Evolutionary conservation across 176 grass and related monocot genomes (phyloP), one percentile per base, ranked within the genome.

Genomic region (Triticum turgidum): DNA sequence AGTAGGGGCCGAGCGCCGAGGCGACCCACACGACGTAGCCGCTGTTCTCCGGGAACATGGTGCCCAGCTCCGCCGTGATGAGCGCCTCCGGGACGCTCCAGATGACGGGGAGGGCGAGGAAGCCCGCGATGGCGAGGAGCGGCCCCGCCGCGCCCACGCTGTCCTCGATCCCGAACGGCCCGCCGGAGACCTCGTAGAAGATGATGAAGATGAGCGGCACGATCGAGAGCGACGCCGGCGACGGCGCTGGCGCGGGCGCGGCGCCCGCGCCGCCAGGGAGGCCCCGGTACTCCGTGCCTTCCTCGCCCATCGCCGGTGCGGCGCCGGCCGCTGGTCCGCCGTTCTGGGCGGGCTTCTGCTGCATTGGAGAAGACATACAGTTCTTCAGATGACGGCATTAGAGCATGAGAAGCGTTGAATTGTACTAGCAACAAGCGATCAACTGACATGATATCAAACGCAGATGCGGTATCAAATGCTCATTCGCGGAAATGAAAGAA

Each of bases 131-230:
- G 4, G 91, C 85, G 29, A 93, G 85, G 33, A 93, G 88, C 18
- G 91, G 91, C 0, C 91, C 91, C 4, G 91, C 88, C 13, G 91
- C 88, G 11, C 78, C 47, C 15, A 93, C 88, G 56, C 32, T 86
- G 65, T 93, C 91, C 52, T 93, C 91, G 39, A 93, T 93, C 33
- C 91, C 91, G 30, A 90, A 93, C 14, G 91, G 88, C 32, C 91
- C 91, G 37, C 95, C 95, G 15, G 95, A 94, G 17, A 93, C 95
- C 86, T 97, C 95, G 68, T 97, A 94, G 87, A 97, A 97, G 78
- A 94, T 97, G 58, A 97, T 59, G 75, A 97, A 97, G 45, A 97
- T 85, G 9, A 94, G 90, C 35, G 92, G 92, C 2, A 91, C 37
- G 3, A 97, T 86, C 1, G 90, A 94, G 47, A 84, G 20, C 24